These are phyloP conservation scores for Hippophae rhamnoides DNA, from an alignment of 306 rosid genomes.

Conservation along the genomic window DNA sequence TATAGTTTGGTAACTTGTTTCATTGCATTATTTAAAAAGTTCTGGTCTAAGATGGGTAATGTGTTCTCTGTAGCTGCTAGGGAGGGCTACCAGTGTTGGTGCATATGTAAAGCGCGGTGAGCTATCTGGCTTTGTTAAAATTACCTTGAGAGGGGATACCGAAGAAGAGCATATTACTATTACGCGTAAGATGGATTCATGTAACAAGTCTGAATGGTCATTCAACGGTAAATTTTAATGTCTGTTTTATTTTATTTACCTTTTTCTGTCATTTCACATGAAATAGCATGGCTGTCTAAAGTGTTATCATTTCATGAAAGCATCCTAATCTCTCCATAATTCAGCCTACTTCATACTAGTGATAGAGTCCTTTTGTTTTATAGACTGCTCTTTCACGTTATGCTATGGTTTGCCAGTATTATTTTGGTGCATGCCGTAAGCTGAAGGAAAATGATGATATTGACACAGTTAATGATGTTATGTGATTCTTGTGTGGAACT, in stretches of 20 bases:
- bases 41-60: conserved; percentile 16
- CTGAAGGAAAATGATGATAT: background rate
- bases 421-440: background rate
- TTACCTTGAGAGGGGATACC: conserved; percentile 62
- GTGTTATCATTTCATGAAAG: too few species aligned
- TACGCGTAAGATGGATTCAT: conserved; percentile 59
- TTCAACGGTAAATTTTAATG: conserved; percentile 42
- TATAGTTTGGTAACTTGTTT: background rate
- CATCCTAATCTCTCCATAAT: background rate
- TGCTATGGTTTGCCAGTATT: too few species aligned
- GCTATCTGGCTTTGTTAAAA: conserved; percentile 57
- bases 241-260: background rate
- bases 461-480: too few species aligned
- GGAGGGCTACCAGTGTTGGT: conserved; percentile 72
- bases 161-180: conserved; percentile 45
- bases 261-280: background rate
- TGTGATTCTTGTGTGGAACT: background rate
- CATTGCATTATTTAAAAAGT: background rate
- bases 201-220: conserved; percentile 83
- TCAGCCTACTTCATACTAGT: background rate
- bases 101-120: conserved; percentile 91
- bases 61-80: conserved; percentile 54
- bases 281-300: too few species aligned
- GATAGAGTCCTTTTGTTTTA: background rate
- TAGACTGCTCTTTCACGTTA: too few species aligned